Percentiles rank a stretch among this genome's conserved stretches.
These are phyloP conservation scores for Cenchrus purpureus DNA, from an alignment of 176 grass and related monocot genomes.

Conservation along the genomic window DNA sequence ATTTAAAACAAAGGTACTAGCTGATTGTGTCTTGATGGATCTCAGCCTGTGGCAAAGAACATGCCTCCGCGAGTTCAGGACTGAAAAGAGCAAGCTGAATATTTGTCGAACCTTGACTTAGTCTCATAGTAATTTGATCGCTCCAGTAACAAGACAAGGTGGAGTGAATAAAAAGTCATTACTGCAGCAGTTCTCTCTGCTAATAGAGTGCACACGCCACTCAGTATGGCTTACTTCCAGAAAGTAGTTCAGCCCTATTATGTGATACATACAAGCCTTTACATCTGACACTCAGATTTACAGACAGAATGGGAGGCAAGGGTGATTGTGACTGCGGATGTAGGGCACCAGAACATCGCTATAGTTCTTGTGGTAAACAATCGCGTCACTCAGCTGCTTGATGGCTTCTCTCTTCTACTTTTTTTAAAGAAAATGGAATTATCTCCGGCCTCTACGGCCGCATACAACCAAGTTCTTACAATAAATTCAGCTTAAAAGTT, in stretches of 20 bases:
- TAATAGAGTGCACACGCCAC: slow-evolving; percentile 33
- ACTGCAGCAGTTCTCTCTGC: neutral
- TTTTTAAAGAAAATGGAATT: too few relatives aligned
- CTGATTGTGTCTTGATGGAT: too few relatives aligned
- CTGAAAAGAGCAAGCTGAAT: neutral
- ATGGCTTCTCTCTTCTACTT: slow-evolving; percentile 89
- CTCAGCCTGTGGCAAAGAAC: neutral
- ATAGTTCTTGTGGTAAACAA: slow-evolving; percentile 83
- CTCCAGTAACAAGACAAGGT: neutral
- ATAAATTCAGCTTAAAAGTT: too few relatives aligned
- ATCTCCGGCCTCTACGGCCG: too few relatives aligned
- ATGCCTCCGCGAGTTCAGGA: neutral
- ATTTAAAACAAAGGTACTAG: too few relatives aligned
- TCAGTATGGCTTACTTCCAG: slow-evolving; percentile 15
- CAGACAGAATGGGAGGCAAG: slow-evolving; percentile 49
- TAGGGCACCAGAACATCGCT: slow-evolving; percentile 55
- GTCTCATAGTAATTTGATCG: neutral
- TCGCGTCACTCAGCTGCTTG: slow-evolving; percentile 73
- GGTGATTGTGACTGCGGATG: slow-evolving; percentile 47
- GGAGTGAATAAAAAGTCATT: slow-evolving; percentile 3
- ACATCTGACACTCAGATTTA: slow-evolving; percentile 44
- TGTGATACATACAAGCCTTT: slow-evolving; percentile 37
- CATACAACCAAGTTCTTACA: too few relatives aligned
- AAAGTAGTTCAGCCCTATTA: slow-evolving; percentile 4
- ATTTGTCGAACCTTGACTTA: neutral